Evolutionary conservation across 768 basidiomycete genomes (phyloP).

Genomic region (button mushroom (Agaricus bisporus)): DNA sequence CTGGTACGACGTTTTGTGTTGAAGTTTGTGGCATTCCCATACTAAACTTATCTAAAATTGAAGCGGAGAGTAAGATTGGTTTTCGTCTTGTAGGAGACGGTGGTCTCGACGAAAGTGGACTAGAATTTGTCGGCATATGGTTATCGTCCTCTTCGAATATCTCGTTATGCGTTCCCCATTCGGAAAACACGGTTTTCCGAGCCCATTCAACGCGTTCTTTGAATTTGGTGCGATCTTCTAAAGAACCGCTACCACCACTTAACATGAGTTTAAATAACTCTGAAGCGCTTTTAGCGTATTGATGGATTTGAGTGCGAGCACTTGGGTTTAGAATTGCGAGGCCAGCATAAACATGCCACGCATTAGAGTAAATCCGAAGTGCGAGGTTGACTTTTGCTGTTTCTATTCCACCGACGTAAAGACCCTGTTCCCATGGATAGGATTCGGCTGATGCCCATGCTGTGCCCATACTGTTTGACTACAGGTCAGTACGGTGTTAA

Average conservation of each 20-base stretch:
- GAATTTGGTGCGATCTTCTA: slow-evolving; percentile 41
- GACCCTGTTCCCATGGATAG: slow-evolving; percentile 95
- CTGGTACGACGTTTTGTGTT: slow-evolving; percentile 4
- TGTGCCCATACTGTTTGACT: slow-evolving; percentile 80
- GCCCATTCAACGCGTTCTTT: slow-evolving; percentile 70
- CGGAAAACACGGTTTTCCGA: slow-evolving; percentile 70
- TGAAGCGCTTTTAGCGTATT: slow-evolving; percentile 78
- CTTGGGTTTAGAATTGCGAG: slow-evolving; percentile 96
- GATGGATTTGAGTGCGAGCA: slow-evolving; percentile 83
- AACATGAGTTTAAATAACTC: slow-evolving; percentile 98
- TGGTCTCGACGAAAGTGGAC: background rate
- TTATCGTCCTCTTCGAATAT: background rate
- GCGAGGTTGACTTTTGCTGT: slow-evolving; percentile 97
- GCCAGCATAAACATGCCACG: slow-evolving; percentile 99
- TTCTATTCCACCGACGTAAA: slow-evolving; percentile 96
- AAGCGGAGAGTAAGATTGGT: slow-evolving; percentile 80
- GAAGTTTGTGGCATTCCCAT: slow-evolving; percentile 41
- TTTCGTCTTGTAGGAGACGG: slow-evolving; percentile 21
- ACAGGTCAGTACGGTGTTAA: background rate
- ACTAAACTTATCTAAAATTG: slow-evolving; percentile 85
- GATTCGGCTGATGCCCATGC: slow-evolving; percentile 75
- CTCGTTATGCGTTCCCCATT: slow-evolving; percentile 13
- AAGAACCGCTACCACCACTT: slow-evolving; percentile 34
- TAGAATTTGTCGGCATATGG: background rate
- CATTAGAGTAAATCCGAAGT: slow-evolving; percentile 92